Evolutionary conservation across 345 rosid genomes (phyloP).

Genomic region (Brassica incana): DNA sequence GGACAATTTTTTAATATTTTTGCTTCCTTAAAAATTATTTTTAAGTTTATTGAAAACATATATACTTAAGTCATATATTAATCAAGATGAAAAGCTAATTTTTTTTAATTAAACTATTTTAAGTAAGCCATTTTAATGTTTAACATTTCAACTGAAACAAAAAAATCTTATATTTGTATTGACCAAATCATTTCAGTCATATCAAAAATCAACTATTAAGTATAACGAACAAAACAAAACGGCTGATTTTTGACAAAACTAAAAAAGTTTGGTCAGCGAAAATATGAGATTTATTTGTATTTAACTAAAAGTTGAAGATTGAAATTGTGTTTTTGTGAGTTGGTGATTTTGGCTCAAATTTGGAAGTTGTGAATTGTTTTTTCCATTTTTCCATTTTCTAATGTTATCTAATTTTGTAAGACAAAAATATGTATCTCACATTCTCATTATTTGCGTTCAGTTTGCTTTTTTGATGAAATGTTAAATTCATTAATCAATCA

Average conservation of each 20-base stretch:
- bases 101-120: background rate
- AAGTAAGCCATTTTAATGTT: background rate
- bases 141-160: background rate
- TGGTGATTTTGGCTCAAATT: background rate
- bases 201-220: background rate
- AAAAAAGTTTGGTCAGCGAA: no score
- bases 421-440: background rate
- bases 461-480: background rate
- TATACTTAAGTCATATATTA: background rate
- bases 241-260: background rate
- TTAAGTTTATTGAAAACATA: background rate
- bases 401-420: background rate
- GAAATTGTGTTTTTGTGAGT: background rate
- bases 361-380: background rate
- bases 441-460: background rate
- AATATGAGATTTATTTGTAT: background rate
- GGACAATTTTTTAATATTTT: background rate
- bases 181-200: background rate
- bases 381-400: no score
- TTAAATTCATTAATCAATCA: no score
- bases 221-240: no score
- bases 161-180: background rate
- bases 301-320: background rate
- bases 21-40: background rate
- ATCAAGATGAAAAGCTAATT: background rate